Conservation (phyloP, 441 rosid genomes). For the Kokia cookei region DNA sequence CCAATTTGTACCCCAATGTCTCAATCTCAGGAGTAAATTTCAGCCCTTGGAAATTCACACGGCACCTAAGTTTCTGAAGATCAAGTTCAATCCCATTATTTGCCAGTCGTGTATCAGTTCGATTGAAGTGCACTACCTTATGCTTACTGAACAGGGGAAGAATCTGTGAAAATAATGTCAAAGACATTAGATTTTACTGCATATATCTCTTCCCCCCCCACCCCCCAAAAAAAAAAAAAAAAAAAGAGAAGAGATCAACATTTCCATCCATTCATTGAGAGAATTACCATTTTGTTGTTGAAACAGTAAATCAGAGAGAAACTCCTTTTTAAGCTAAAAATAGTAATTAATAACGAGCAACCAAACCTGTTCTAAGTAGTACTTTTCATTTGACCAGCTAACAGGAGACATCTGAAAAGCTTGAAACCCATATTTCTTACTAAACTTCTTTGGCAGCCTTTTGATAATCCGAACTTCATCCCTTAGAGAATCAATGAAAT, state of each 20-base stretch:
- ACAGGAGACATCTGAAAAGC: slow-evolving; percentile 83
- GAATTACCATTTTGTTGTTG: not conserved
- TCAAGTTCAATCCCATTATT: slow-evolving; percentile 70
- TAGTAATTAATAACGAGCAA: not conserved
- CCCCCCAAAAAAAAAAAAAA: too few relatives aligned
- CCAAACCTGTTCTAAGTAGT: slow-evolving; percentile 83
- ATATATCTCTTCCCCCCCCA: not conserved
- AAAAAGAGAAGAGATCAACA: not conserved
- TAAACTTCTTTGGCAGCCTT: slow-evolving; percentile 77
- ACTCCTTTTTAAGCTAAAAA: not conserved
- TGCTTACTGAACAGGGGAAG: slow-evolving; percentile 70
- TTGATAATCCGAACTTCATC: slow-evolving; percentile 81
- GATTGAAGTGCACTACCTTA: slow-evolving; percentile 84
- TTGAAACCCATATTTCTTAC: slow-evolving; percentile 52
- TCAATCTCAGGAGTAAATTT: slow-evolving; percentile 87
- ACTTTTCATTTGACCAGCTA: slow-evolving; percentile 94
- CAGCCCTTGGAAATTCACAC: slow-evolving; percentile 84
- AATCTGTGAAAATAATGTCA: slow-evolving; percentile 45
- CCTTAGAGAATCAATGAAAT: slow-evolving; percentile 87
- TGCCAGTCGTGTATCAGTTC: slow-evolving; percentile 83
- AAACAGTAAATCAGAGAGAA: not conserved
- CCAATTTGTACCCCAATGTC: slow-evolving; percentile 74
- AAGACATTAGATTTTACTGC: slow-evolving; percentile 3
- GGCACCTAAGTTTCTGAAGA: slow-evolving; percentile 88
- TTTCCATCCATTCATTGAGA: not conserved